A percentile compares a stretch with the other conserved stretches of the same genome.
These are phyloP conservation scores for Microbotryum lychnidis-dioicae DNA, from an alignment of 1,284 basidiomycete genomes.

Conservation along the genomic window DNA sequence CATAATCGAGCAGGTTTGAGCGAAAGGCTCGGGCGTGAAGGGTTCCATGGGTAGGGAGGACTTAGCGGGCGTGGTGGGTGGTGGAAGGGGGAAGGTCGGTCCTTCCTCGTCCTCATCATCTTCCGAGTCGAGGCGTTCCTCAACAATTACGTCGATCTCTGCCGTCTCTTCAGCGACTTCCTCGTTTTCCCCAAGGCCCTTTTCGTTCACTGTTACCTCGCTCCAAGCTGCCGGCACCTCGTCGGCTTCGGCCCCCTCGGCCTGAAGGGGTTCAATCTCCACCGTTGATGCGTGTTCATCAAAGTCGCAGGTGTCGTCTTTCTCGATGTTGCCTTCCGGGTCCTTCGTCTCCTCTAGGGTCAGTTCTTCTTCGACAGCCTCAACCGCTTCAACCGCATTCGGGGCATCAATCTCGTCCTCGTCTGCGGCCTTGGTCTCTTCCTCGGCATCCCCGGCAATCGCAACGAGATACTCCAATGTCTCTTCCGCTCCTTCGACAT, in stretches of 20 bases:
- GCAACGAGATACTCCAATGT: not conserved
- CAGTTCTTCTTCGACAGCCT: not conserved
- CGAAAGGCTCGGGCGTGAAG: conserved; percentile 15
- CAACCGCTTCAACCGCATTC: not conserved
- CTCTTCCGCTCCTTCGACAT: not conserved
- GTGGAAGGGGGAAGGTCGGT: conserved; percentile 2
- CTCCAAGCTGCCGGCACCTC: not conserved
- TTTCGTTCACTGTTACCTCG: not conserved
- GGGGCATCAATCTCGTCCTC: not conserved
- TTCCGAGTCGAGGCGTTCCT: not conserved
- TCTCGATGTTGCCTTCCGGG: not conserved
- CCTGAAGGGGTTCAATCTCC: not conserved
- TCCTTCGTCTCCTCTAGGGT: not conserved
- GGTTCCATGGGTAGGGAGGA: not conserved
- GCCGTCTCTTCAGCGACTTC: not conserved
- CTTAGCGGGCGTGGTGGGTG: conserved; percentile 3
- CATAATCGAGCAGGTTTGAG: conserved; percentile 25
- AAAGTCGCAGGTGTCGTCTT: not conserved
- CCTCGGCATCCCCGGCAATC: not conserved
- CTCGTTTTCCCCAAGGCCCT: not conserved
- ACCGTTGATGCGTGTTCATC: not conserved
- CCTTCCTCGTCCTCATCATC: not conserved
- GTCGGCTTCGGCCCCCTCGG: not conserved
- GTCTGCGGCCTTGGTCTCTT: not conserved
- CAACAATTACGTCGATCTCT: not conserved